Evolutionary conservation across 768 basidiomycete species (phyloP).

Genomic region (Mycena sanguinolenta): DNA sequence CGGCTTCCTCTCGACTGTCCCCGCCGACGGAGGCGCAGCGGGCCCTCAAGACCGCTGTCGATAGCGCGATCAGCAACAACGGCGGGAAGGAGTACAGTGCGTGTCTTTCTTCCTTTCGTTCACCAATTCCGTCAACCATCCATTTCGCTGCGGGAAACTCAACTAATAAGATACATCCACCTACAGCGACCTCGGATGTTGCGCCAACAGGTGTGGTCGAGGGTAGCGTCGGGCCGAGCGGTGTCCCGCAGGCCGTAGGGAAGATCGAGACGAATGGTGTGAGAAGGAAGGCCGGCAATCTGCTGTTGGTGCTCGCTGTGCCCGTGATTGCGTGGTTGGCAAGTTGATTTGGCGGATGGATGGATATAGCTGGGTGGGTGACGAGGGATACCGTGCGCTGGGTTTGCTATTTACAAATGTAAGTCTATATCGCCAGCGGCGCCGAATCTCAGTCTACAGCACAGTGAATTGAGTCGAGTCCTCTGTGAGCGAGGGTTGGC

Average conservation of each 20-base stretch:
- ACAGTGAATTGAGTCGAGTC: no score
- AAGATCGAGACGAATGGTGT: constrained; percentile 15
- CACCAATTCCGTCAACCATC: background rate
- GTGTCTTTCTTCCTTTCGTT: constrained; percentile 28
- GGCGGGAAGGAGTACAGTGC: constrained; percentile 53
- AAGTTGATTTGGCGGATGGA: no score
- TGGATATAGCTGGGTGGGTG: no score
- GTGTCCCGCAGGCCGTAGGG: constrained; percentile 37
- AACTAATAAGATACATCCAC: constrained; percentile 17
- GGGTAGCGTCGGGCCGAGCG: constrained; percentile 40
- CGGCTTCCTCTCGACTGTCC: constrained; percentile 80
- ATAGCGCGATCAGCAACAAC: constrained; percentile 46
- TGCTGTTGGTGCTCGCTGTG: background rate
- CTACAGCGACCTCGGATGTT: constrained; percentile 53
- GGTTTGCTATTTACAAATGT: no score
- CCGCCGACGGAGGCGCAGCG: constrained; percentile 57
- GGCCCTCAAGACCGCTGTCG: constrained; percentile 51
- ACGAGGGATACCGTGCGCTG: no score
- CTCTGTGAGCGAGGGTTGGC: no score
- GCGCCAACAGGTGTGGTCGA: constrained; percentile 54
- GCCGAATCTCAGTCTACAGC: no score
- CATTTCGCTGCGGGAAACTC: background rate
- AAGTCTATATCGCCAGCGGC: no score
- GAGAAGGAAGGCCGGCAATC: background rate
- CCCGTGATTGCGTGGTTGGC: background rate